Evolutionary conservation across 2,329 filamentous ascomycete genomes (phyloP), one percentile per base, ranked within the genome.

Genomic region (Xylariaceae sp.): DNA sequence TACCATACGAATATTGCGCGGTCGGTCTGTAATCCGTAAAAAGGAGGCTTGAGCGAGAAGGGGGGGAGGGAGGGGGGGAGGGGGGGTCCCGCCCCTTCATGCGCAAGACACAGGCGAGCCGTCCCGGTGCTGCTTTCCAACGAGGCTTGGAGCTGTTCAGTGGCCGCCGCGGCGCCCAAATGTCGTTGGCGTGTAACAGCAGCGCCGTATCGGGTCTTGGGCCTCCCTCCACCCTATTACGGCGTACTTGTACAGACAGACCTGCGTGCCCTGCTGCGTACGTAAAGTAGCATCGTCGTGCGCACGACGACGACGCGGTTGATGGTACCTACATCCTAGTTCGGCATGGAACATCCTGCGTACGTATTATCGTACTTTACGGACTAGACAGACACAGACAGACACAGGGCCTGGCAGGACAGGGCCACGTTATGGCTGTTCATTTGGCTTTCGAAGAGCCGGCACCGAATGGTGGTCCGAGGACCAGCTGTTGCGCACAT

Each of bases 101-200:
- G 58, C 58, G 52, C 51, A 44, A 45, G 30, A 49, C 17, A 52
- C 37, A 63, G 58, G 56, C 58, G 55, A 62, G 55, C 56, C 57
- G 54, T 48, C 54, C 42, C 51, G 45, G 42, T 34, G 44, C 37
- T 53, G 51, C 44, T 53, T 53, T 57, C 11, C 50, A 39, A 61
- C 39, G 55, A 60, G 53, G 61, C 58, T 48, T 56, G 44, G 39
- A 50, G 57, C 17, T 51, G 47, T 56, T 48, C 17, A 39, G 49
- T 35, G 49, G 49, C 49, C 49, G 49, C n/a, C 49, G 49, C 51
- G 47, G 51, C 44, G 51, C 51, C 50, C 51, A 48, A 30, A 56
- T 45, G 35, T 61, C 56, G 59, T 61, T 63, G 51, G 30, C 23
- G 59, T 63, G 53, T 57, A 57, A 63, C 61, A 13, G 53, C 42